Evolutionary conservation across 306 rosid genomes (phyloP).

Genomic region (Luffa acutangula): DNA sequence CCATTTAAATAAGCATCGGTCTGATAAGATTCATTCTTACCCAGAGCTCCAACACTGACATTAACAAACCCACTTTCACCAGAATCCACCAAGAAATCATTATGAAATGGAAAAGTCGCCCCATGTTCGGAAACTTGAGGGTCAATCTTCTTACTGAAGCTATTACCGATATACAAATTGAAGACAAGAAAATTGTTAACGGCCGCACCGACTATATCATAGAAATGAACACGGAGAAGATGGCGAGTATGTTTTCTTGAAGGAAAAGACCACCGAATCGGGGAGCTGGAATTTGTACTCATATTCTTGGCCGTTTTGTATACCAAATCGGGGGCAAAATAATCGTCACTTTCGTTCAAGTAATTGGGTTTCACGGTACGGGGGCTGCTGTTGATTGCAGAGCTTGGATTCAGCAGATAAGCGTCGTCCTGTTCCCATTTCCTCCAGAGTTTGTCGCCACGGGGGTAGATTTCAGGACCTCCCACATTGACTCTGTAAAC

Average conservation of each 20-base stretch:
- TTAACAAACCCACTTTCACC: constrained; percentile 7
- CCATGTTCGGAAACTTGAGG: no score
- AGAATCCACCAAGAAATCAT: constrained; percentile 18
- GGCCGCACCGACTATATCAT: not conserved
- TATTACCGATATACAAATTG: constrained; percentile 7
- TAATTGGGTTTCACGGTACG: not conserved
- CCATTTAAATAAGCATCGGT: constrained; percentile 29
- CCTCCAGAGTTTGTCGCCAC: constrained; percentile 6
- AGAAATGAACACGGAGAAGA: constrained; percentile 31
- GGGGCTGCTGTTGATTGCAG: not conserved
- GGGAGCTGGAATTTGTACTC: not conserved
- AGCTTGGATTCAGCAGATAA: not conserved
- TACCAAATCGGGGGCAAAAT: constrained; percentile 8
- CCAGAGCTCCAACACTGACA: constrained; percentile 14
- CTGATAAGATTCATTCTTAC: accelerated
- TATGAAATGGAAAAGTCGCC: not conserved
- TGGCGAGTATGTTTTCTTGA: constrained; percentile 5
- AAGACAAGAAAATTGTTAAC: not conserved
- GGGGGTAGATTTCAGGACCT: not conserved
- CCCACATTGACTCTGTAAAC: constrained; percentile 38
- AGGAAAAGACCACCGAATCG: constrained; percentile 17
- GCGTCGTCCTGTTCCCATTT: constrained; percentile 11
- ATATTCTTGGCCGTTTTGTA: constrained; percentile 18
- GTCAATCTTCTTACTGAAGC: not conserved
- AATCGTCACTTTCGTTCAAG: not conserved